A percentile compares a stretch with the other conserved stretches of the same genome.
phyloP scores from a whole-genome alignment of 108 stramenopile species.

The Pseudonitzschia multiseries region DNA sequence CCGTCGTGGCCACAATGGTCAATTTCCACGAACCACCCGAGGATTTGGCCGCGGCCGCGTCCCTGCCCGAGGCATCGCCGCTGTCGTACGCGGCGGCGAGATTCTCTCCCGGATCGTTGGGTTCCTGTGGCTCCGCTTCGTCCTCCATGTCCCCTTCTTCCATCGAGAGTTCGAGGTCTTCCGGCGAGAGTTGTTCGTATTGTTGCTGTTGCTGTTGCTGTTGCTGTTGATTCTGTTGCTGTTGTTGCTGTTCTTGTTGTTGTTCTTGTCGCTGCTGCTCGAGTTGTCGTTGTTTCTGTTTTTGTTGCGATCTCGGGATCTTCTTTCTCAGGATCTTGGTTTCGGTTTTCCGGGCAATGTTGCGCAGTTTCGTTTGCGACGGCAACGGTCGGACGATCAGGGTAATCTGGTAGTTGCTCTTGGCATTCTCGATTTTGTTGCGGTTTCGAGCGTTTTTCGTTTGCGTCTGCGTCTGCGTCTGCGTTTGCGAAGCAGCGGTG shows the following conservation, averaged over 20 bases:
- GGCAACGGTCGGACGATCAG: constrained; percentile 33
- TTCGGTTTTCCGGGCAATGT: constrained; percentile 48
- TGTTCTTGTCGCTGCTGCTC: background rate
- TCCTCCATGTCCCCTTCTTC: background rate
- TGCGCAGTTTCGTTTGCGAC: constrained; percentile 55
- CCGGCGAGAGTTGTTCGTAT: background rate
- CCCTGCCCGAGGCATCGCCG: too few relatives aligned
- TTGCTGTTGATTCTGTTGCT: background rate
- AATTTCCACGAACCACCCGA: background rate
- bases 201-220: background rate
- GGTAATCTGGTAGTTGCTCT: constrained; percentile 19
- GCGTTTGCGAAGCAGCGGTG: constrained; percentile 5
- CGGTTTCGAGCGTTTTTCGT: constrained; percentile 7
- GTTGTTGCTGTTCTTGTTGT: background rate
- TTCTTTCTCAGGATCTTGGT: constrained; percentile 42
- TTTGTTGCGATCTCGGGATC: background rate
- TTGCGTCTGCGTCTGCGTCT: background rate
- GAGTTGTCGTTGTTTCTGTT: background rate
- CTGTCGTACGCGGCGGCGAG: too few relatives aligned
- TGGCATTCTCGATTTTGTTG: background rate
- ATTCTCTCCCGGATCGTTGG: background rate
- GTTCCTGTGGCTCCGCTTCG: background rate
- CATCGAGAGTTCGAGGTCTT: background rate
- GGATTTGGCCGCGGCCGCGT: background rate
- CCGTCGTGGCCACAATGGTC: constrained; percentile 2